Evolutionary conservation across 768 basidiomycete species (phyloP).

Genomic region (Fomitopsis pulvina): DNA sequence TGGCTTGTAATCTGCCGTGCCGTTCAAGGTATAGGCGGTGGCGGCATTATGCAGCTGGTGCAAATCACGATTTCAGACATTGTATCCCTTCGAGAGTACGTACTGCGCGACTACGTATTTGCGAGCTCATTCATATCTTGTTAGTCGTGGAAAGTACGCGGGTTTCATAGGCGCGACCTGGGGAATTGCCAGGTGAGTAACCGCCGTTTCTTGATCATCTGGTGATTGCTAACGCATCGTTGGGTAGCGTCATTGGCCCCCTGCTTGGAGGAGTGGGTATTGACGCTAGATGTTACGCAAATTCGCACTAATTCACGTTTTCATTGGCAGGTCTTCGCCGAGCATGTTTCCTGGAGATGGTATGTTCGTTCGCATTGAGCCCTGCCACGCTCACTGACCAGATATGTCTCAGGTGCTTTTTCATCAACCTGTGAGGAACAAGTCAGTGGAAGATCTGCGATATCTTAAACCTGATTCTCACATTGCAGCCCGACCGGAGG

Average conservation of each 20-base stretch:
- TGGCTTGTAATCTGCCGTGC: slow-evolving; percentile 77
- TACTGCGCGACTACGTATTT: not conserved
- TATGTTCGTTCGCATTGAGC: slow-evolving; percentile 16
- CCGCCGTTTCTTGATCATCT: not conserved
- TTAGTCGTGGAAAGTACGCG: slow-evolving; percentile 70
- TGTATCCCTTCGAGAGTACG: slow-evolving; percentile 70
- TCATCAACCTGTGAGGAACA: slow-evolving; percentile 56
- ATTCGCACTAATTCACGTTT: not conserved
- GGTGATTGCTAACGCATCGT: not conserved
- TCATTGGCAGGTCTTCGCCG: slow-evolving; percentile 57
- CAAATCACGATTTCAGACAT: slow-evolving; percentile 81
- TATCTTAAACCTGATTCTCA: slow-evolving; percentile 1
- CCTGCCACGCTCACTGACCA: not conserved
- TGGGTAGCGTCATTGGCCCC: slow-evolving; percentile 58
- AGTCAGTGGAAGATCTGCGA: not conserved
- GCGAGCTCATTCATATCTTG: not conserved
- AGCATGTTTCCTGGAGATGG: slow-evolving; percentile 81
- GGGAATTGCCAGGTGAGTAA: slow-evolving; percentile 52
- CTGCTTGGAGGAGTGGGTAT: slow-evolving; percentile 73
- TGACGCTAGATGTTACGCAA: not conserved
- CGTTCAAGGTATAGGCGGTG: slow-evolving; percentile 80
- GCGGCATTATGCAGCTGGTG: slow-evolving; percentile 71
- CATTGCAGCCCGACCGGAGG: slow-evolving; percentile 65
- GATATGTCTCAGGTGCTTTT: slow-evolving; percentile 51
- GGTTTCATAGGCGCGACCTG: slow-evolving; percentile 76